Percentiles rank a stretch among this genome's conserved stretches.
These are phyloP conservation scores for Phialemoniopsis sp. DNA, from an alignment of 2,329 filamentous ascomycete genomes.

Conservation along the genomic window DNA sequence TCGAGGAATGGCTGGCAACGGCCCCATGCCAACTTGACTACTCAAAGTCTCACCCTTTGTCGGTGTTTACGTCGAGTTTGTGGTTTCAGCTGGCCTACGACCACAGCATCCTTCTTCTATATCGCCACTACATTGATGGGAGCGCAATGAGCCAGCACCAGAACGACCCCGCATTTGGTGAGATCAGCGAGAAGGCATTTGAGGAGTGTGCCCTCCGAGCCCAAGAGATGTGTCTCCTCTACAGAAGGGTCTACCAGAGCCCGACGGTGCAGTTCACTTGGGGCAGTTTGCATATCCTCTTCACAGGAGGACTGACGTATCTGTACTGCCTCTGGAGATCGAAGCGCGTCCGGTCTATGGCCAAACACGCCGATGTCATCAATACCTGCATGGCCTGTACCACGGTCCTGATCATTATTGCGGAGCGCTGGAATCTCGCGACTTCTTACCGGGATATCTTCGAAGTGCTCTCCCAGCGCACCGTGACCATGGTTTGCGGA, in stretches of 20 bases:
- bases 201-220: constrained; percentile 10
- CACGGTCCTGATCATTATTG: constrained; percentile 26
- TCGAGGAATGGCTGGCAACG: constrained; percentile 18
- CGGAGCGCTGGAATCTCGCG: constrained; percentile 25
- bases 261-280: constrained; percentile 23
- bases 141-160: neutral
- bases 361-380: constrained; percentile 13
- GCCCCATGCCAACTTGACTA: constrained; percentile 10
- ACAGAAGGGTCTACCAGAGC: constrained; percentile 25
- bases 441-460: constrained; percentile 26
- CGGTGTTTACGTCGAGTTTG: constrained; percentile 26
- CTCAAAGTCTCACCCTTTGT: constrained; percentile 9
- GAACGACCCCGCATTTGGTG: neutral
- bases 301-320: constrained; percentile 27
- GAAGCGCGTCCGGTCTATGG: constrained; percentile 6
- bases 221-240: constrained; percentile 25
- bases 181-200: constrained; percentile 6
- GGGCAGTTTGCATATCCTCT: constrained; percentile 27
- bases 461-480: constrained; percentile 19
- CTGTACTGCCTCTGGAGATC: constrained; percentile 24
- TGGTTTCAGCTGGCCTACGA: constrained; percentile 33
- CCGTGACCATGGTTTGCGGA: constrained; percentile 18
- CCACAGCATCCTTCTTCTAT: constrained; percentile 31
- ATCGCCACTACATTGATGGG: constrained; percentile 19
- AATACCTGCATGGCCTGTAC: constrained; percentile 28